Conservation (phyloP, 225 moss, liverwort and hornwort species). For the Takakia lepidozioides region DNA sequence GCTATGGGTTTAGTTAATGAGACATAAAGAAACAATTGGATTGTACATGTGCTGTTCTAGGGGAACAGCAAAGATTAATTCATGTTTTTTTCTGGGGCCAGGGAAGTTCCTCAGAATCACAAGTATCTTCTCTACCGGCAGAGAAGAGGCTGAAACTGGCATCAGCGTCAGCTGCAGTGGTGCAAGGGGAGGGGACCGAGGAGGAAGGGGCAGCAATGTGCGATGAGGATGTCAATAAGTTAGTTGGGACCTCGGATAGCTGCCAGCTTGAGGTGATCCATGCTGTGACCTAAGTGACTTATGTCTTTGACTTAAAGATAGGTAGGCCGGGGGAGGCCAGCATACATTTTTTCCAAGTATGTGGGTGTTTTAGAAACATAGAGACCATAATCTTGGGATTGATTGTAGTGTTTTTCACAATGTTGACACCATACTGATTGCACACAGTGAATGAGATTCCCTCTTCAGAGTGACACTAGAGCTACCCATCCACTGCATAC, state of each 20-base stretch:
- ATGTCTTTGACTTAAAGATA: too few relatives aligned
- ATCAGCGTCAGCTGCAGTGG: slow-evolving; percentile 24
- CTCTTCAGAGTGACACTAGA: too few relatives aligned
- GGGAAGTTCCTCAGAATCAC: background rate
- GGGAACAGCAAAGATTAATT: too few relatives aligned
- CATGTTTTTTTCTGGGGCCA: background rate
- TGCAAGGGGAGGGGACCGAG: slow-evolving; percentile 38
- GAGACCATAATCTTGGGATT: background rate
- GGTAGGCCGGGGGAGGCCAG: background rate
- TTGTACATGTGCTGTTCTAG: too few relatives aligned
- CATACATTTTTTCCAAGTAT: background rate
- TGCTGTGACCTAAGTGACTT: too few relatives aligned
- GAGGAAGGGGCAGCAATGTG: slow-evolving; percentile 55
- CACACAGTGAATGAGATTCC: too few relatives aligned
- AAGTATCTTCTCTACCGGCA: slow-evolving; percentile 3
- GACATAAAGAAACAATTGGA: too few relatives aligned
- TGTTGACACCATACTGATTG: too few relatives aligned
- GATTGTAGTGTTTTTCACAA: background rate
- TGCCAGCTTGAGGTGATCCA: slow-evolving; percentile 65
- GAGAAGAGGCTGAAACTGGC: slow-evolving; percentile 62
- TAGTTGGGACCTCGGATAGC: slow-evolving; percentile 76
- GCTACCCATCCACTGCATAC: too few relatives aligned
- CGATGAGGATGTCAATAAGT: slow-evolving; percentile 72
- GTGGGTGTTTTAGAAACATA: background rate
- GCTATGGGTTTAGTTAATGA: too few relatives aligned